Base-by-base conservation (phyloP, 306 rosid species). In the Malus asiatica region DNA sequence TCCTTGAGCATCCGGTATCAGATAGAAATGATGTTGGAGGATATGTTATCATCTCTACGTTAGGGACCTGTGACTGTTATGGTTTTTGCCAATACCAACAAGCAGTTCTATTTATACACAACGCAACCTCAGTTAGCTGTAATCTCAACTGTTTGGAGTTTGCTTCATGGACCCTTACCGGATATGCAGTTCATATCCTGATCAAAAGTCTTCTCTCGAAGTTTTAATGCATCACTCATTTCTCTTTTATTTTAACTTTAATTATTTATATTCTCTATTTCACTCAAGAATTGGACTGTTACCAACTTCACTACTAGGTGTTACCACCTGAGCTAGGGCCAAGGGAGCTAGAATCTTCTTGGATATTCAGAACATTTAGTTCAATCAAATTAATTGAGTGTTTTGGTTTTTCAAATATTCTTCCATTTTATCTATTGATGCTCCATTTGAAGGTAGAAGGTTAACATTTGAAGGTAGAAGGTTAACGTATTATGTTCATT, bases 401-500 rank as follows among this genome's bases (percentile, higher is more conserved):
- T 25, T 23, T 23, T 0, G 10, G 3, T 25, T 8, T 27, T 27
- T 48, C 4, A 60, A 60, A 25, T 23, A 11, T 59, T 5, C 16
- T 67, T 16, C 20, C 23, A 33, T 74, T 45, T 30, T 29, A 11
- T 66, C 11, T 12, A 27, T 19, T 7, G 74, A 33, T 38, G 64
- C 60, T 23, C 48, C 23, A 66, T 8, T 0, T 23, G 23, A 58
- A 12, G 53, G 8, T 48, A 20, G 63, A 72, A 45, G 16, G 15
- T 14, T 5, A 44, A 22, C 27, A 66, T 8, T 0, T 23, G 23
- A 58, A 12, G 53, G 8, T 48, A n/a, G 63, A 72, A 45, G 16
- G 15, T 14, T 5, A 44, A 22, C 27, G n/a, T 75, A 48, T 62
- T 77, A 20, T 75, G 42, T 72, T 81, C 72, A 68, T 76, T 81